Conservation (phyloP, 352 stramenopile genomes). For the Pseudoperonospora humuli region DNA sequence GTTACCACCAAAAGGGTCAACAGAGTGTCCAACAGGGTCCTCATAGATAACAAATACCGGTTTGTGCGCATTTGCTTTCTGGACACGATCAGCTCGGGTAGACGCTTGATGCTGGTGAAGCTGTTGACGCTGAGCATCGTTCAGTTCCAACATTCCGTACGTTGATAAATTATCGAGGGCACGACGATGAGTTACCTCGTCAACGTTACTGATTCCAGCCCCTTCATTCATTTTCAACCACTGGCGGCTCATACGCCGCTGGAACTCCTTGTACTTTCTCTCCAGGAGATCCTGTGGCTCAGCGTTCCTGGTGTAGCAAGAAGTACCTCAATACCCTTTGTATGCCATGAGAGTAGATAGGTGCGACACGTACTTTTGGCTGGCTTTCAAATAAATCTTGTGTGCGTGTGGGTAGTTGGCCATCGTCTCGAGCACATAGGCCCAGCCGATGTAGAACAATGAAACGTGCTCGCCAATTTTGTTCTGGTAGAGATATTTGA, state of each 20-base stretch:
- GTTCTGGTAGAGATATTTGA: conserved; percentile 85
- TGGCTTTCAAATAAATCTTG: conserved; percentile 83
- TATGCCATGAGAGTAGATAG: not conserved
- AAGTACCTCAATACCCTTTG: conserved; percentile 2
- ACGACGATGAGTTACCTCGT: conserved; percentile 44
- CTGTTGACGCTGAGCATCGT: conserved; percentile 46
- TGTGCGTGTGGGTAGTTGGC: conserved; percentile 77
- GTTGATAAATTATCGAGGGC: conserved; percentile 57
- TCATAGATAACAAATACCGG: conserved; percentile 83
- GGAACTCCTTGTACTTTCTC: conserved; percentile 78
- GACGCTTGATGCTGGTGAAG: conserved; percentile 59
- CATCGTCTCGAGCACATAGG: conserved; percentile 72
- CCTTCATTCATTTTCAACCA: conserved; percentile 65
- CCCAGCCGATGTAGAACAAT: conserved; percentile 83
- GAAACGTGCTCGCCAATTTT: conserved; percentile 77
- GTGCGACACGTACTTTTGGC: conserved; percentile 58
- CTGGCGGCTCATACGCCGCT: conserved; percentile 74
- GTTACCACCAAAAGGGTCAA: conserved; percentile 53
- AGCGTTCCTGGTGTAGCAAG: conserved; percentile 40
- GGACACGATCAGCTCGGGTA: conserved; percentile 42
- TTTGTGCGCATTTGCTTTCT: conserved; percentile 61
- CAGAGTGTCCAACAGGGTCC: conserved; percentile 41
- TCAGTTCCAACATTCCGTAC: conserved; percentile 39
- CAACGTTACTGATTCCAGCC: conserved; percentile 10
- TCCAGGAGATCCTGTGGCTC: conserved; percentile 56